A percentile compares a stretch with the other conserved stretches of the same genome.
Conservation (phyloP, 768 basidiomycete genomes). For the Pilatotrama ljubarskyi region DNA sequence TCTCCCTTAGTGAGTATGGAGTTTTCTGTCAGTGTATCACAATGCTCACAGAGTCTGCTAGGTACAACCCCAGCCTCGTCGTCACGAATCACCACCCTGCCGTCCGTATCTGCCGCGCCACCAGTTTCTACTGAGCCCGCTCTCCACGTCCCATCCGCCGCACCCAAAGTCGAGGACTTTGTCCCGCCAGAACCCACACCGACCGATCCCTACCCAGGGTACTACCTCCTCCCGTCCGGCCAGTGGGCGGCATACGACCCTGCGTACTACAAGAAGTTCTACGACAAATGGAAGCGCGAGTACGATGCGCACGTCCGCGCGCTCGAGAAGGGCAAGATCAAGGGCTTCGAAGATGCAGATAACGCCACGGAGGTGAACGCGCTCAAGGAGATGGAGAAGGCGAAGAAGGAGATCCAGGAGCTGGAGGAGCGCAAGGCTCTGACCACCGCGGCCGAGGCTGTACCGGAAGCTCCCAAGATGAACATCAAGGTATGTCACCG, state of each 20-base stretch:
- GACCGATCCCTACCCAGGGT: conserved; percentile 80
- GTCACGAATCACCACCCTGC: conserved; percentile 1
- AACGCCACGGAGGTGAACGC: conserved; percentile 65
- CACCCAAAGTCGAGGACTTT: conserved; percentile 67
- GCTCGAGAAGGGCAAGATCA: conserved; percentile 65
- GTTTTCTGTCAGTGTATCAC: neutral
- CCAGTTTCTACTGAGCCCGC: conserved; percentile 6
- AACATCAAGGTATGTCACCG: conserved; percentile 64
- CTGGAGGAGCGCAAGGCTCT: conserved; percentile 76
- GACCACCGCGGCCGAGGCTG: conserved; percentile 61
- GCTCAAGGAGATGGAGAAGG: conserved; percentile 73
- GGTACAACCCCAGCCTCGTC: conserved; percentile 31
- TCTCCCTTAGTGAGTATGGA: conserved; percentile 54
- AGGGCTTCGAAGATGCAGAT: conserved; percentile 71
- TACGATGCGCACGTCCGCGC: conserved; percentile 71
- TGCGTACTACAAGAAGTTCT: conserved; percentile 64
- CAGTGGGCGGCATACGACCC: conserved; percentile 75
- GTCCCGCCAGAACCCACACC: conserved; percentile 73
- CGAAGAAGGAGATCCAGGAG: conserved; percentile 72
- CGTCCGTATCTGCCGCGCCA: conserved; percentile 16
- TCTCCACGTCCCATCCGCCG: conserved; percentile 45
- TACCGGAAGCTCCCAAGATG: conserved; percentile 68
- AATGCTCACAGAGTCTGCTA: conserved; percentile 7
- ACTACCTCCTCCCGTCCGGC: conserved; percentile 82
- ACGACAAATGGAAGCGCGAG: conserved; percentile 71